These are phyloP conservation scores for Dendryphion nanum DNA, from an alignment of 2,329 filamentous ascomycete genomes.

Conservation along the genomic window DNA sequence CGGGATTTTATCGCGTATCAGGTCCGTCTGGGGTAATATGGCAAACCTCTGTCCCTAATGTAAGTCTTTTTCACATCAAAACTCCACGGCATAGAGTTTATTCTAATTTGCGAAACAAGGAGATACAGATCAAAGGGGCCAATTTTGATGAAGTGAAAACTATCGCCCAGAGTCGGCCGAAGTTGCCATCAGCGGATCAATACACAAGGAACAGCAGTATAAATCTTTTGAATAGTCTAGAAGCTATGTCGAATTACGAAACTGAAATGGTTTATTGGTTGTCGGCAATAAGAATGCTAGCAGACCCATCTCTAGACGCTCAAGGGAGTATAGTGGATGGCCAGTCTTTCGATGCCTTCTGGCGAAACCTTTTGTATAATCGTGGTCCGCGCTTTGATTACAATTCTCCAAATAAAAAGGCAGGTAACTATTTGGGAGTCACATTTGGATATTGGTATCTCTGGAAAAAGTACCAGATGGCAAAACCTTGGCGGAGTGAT, in stretches of 20 bases:
- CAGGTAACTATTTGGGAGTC: constrained; percentile 3
- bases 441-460: constrained; percentile 11
- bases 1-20: neutral
- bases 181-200: neutral
- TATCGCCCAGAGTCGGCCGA: constrained; percentile 2
- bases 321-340: constrained; percentile 6
- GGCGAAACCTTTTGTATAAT: constrained; percentile 11
- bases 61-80: no score
- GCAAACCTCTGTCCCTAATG: constrained; percentile 4
- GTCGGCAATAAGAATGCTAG: constrained; percentile 5
- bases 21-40: neutral
- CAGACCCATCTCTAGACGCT: constrained; percentile 6
- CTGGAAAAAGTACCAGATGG: constrained; percentile 8
- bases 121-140: constrained; percentile 8
- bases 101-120: constrained; percentile 1
- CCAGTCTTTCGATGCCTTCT: constrained; percentile 8
- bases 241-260: constrained; percentile 4
- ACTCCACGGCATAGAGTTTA: neutral
- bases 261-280: constrained; percentile 9
- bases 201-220: neutral
- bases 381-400: constrained; percentile 6
- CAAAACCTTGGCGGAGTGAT: constrained; percentile 4
- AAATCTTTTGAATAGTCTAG: constrained; percentile 1
- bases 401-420: constrained; percentile 1
- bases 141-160: constrained; percentile 5